Evolutionary conservation across 1,284 basidiomycete genomes (phyloP), one percentile per base, ranked within the genome.

Genomic region (Chondrostereum purpureum): DNA sequence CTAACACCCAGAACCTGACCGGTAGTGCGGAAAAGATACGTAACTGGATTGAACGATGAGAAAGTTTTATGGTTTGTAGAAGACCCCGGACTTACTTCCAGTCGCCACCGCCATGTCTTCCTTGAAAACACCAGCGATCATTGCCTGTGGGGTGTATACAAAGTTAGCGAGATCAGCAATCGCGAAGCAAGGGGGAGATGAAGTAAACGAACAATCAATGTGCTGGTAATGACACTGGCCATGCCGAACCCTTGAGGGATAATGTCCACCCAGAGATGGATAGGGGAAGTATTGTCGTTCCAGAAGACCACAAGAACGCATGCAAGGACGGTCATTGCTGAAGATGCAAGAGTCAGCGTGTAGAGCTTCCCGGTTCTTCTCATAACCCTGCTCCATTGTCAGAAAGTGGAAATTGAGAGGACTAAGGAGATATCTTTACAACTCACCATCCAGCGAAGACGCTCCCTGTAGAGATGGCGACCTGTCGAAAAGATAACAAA

Each of bases 1-100:
- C 87, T 85, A 43, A 94, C 92, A 40, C 91, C 91, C 38, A 94
- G 74, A 16, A 92, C 92, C 67, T 94, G 92, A 12, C 92, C 92
- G 10, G 88, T 89, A 4, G 90, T 92, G 55, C 91, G 74, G 69
- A 92, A 92, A 42, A 93, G 70, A 66, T 94, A 94, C 18, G 88
- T 90, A 55, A 93, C 90, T 93, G 56, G 27, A 52, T 48, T 27
- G 46, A 42, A 23, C 24, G 37, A 33, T 42, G 4, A 47, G 31
- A 13, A n/a, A 8, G 17, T n/a, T n/a, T n/a, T 23, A 8, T 5
- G 45, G 42, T 38, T n/a, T 35, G 47, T 39, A 44, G 31, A 49
- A 35, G 21, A 48, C 19, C 48, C 46, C 18, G 35, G 8, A 72
- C 88, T 67, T 65, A 93, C 90, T 84, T 58, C 88, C 88, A 27